Conservation (phyloP, 768 basidiomycete species). For the Baorangia bicolor region DNA sequence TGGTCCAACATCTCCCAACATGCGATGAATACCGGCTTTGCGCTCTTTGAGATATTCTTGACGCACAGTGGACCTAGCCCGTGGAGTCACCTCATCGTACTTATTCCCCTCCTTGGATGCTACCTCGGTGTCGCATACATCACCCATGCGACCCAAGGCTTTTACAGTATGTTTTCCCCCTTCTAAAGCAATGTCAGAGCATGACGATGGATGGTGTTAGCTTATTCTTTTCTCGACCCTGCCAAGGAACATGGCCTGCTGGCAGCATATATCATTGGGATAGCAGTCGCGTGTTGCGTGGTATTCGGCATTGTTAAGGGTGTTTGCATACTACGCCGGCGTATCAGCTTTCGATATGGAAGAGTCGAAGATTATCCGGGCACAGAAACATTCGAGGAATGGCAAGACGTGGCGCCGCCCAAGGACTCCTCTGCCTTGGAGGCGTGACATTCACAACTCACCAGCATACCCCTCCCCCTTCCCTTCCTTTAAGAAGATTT, state of each 20-base stretch:
- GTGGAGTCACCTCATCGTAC: slow-evolving; percentile 49
- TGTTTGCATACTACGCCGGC: slow-evolving; percentile 39
- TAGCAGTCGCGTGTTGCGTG: slow-evolving; percentile 49
- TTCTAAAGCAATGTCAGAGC: neutral
- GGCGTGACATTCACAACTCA: neutral
- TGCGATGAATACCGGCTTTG: slow-evolving; percentile 55
- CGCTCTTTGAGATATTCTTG: slow-evolving; percentile 55
- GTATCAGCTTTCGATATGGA: slow-evolving; percentile 24
- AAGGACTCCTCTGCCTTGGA: slow-evolving; percentile 16
- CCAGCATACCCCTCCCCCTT: neutral
- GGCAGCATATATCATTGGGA: slow-evolving; percentile 63
- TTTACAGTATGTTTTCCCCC: slow-evolving; percentile 52
- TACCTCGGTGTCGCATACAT: slow-evolving; percentile 74
- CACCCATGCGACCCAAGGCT: slow-evolving; percentile 55
- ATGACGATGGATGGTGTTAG: slow-evolving; percentile 35
- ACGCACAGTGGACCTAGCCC: slow-evolving; percentile 52
- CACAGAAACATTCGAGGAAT: slow-evolving; percentile 40
- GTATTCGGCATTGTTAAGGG: slow-evolving; percentile 51
- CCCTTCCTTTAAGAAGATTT: neutral
- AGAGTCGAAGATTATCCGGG: slow-evolving; percentile 3
- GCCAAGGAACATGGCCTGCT: slow-evolving; percentile 39
- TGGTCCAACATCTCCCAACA: slow-evolving; percentile 64
- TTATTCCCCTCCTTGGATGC: slow-evolving; percentile 47
- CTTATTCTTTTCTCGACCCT: slow-evolving; percentile 67
- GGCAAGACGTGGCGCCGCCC: slow-evolving; percentile 40